These are phyloP conservation scores for Phytophthora boehmeriae DNA, from an alignment of 352 stramenopile genomes.

Conservation along the genomic window DNA sequence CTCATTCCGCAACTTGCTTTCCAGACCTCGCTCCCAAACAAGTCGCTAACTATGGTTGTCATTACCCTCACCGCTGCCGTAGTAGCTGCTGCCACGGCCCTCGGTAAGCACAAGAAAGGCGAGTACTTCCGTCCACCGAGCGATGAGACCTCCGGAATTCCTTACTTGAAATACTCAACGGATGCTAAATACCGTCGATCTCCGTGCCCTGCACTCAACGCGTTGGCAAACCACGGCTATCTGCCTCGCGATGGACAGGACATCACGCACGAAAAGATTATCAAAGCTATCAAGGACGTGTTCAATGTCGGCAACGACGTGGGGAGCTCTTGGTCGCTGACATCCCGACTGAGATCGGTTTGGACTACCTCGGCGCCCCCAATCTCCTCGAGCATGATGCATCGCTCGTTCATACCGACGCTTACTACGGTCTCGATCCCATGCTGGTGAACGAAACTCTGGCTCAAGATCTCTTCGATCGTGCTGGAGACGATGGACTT, in stretches of 20 bases:
- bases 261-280: constrained; percentile 33
- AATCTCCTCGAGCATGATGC: constrained; percentile 55
- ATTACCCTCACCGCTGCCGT: constrained; percentile 9
- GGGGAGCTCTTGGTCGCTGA: constrained; percentile 26
- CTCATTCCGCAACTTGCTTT: constrained; percentile 30
- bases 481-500: constrained; percentile 24
- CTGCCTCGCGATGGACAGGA: constrained; percentile 45
- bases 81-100: constrained; percentile 7
- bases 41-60: constrained; percentile 7
- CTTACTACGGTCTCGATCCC: constrained; percentile 39
- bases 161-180: no score
- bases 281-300: constrained; percentile 27
- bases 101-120: constrained; percentile 18
- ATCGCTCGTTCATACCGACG: constrained; percentile 48
- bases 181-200: constrained; percentile 30
- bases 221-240: constrained; percentile 56
- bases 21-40: constrained; percentile 2
- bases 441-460: constrained; percentile 30
- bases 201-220: constrained; percentile 56
- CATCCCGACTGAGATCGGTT: constrained; percentile 27
- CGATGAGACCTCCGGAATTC: constrained; percentile 28
- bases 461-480: constrained; percentile 32
- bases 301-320: constrained; percentile 39
- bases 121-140: constrained; percentile 34
- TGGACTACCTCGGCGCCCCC: constrained; percentile 49